Evolutionary conservation across 2,329 filamentous ascomycete species (phyloP).

Genomic region (Botrytis tulipae): DNA sequence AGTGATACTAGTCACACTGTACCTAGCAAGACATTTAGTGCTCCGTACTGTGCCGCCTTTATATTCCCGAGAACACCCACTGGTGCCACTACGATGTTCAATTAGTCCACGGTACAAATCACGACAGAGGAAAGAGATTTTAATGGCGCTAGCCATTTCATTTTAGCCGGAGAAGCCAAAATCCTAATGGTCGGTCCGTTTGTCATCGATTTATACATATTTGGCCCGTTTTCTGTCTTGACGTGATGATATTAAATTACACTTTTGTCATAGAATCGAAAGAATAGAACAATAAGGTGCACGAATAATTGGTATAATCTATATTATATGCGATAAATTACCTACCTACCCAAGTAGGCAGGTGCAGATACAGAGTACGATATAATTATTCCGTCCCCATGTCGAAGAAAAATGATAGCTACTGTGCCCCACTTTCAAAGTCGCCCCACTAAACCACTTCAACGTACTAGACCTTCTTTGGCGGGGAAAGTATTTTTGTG

Average conservation of each 20-base stretch:
- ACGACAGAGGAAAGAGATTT: slow-evolving; percentile 10
- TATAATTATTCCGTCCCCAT: background rate
- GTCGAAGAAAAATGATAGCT: background rate
- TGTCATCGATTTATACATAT: background rate
- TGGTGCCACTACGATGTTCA: background rate
- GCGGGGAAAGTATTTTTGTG: background rate
- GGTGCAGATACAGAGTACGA: background rate
- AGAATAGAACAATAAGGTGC: too few relatives aligned
- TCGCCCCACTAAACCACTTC: background rate
- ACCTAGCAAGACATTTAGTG: background rate
- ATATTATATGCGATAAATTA: background rate
- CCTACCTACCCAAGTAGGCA: background rate
- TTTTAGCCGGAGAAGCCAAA: slow-evolving; percentile 2
- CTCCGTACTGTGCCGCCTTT: background rate
- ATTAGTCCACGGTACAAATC: background rate
- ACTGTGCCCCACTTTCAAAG: background rate
- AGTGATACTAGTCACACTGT: background rate
- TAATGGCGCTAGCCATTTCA: background rate
- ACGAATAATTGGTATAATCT: background rate
- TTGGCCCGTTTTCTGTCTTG: background rate
- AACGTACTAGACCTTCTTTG: background rate
- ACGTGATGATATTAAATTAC: background rate
- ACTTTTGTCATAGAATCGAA: background rate
- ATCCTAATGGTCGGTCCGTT: background rate
- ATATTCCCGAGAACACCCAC: slow-evolving; percentile 4